These are phyloP conservation scores for Laguncularia racemosa DNA, from an alignment of 345 rosid species.

Conservation along the genomic window DNA sequence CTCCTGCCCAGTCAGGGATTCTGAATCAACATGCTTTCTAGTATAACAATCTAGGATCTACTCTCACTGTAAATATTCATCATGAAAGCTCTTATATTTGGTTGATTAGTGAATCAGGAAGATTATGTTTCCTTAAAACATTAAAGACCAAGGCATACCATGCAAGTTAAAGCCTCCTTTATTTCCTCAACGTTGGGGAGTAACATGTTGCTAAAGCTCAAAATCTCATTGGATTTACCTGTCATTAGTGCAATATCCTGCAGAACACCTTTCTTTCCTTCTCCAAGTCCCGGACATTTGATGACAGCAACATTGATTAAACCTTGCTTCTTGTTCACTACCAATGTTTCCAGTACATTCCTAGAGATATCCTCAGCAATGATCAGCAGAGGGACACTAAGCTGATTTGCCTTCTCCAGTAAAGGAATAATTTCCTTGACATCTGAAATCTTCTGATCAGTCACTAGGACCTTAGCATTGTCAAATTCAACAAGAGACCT, in stretches of 20 bases:
- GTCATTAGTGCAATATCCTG: slow-evolving; percentile 89
- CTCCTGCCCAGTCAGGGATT: too few species aligned
- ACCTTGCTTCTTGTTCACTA: slow-evolving; percentile 69
- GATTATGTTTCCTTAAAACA: too few species aligned
- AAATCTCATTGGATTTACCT: slow-evolving; percentile 29
- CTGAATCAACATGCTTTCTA: too few species aligned
- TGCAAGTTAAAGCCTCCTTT: background rate
- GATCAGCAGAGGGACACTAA: slow-evolving; percentile 73
- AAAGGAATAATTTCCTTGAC: slow-evolving; percentile 66
- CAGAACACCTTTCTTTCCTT: slow-evolving; percentile 72
- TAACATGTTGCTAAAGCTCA: background rate
- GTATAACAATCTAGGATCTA: too few species aligned
- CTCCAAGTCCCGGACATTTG: slow-evolving; percentile 69
- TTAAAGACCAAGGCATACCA: background rate
- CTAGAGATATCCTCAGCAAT: slow-evolving; percentile 72
- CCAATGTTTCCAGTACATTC: slow-evolving; percentile 60
- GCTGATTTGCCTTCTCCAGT: slow-evolving; percentile 65
- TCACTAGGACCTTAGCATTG: slow-evolving; percentile 68
- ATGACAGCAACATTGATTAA: slow-evolving; percentile 75
- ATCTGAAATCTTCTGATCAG: slow-evolving; percentile 58
- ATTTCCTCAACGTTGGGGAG: background rate
- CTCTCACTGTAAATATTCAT: too few species aligned
- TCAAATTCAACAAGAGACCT: slow-evolving; percentile 71
- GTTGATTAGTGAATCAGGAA: too few species aligned
- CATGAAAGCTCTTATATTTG: too few species aligned